Conservation (phyloP, 1,284 basidiomycete genomes). For the Ustilago xerochloae region DNA sequence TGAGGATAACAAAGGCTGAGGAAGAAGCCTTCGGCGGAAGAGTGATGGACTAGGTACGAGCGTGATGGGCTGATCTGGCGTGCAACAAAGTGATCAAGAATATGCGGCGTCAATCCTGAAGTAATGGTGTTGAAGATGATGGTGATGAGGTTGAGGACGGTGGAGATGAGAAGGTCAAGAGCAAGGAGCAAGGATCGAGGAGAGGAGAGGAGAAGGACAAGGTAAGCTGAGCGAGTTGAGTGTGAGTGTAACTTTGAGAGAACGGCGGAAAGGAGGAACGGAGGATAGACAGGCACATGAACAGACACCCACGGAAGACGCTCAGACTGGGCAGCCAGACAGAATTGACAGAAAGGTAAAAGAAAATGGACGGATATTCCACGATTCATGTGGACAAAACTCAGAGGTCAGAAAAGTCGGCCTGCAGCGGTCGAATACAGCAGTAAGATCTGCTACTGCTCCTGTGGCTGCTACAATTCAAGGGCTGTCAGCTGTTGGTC, state of each 20-base stretch:
- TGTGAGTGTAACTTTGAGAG: not conserved
- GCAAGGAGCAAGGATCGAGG: not conserved
- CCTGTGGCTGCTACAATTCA: too few relatives aligned
- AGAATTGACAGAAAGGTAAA: not conserved
- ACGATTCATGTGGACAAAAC: constrained; percentile 1
- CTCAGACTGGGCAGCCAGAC: not conserved
- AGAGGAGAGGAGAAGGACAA: not conserved
- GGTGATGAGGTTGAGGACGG: not conserved
- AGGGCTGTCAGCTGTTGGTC: not conserved
- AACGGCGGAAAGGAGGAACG: too few relatives aligned
- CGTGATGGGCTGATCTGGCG: not conserved
- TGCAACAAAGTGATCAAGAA: not conserved
- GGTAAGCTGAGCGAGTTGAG: not conserved
- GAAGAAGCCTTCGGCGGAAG: not conserved
- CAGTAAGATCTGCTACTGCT: not conserved
- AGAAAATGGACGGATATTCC: not conserved
- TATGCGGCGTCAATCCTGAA: not conserved
- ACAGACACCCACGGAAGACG: too few relatives aligned
- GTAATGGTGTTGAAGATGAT: not conserved
- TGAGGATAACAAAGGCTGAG: too few relatives aligned
- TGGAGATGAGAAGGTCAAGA: not conserved
- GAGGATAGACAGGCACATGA: too few relatives aligned
- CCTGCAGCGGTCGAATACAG: not conserved
- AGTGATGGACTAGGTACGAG: too few relatives aligned
- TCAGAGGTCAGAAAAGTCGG: not conserved